Base-by-base conservation (phyloP, 2,329 filamentous ascomycete genomes). In the Nigrospora oryzae region DNA sequence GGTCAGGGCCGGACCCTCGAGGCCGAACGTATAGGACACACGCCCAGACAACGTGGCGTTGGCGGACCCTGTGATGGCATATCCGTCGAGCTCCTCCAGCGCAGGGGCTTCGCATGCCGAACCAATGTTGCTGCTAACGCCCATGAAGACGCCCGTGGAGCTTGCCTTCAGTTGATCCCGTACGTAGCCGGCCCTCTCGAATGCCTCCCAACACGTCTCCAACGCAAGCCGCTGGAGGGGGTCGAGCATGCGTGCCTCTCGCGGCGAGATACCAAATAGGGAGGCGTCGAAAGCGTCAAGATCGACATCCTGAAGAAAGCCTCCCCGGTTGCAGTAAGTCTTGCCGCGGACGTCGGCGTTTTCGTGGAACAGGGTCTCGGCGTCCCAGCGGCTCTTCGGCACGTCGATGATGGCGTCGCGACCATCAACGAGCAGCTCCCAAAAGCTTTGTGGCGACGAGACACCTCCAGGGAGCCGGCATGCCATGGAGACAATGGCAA, bases 331-430 rank as follows among this genome's bases (percentile, higher is more conserved):
- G 37, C 48, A 55, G 40, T 53, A 52, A 5, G 50, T 46, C 16
- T 46, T 34, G 66, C 70, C 47, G 68, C 67, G 48, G 69, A 70
- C 47, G 71, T 52, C 46, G 19, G 51, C 38, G 43, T 52, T 49
- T 1, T 32, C 50, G 10, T 56, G 38, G 7, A 47, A 46, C 32
- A 49, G 13, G 33, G 44, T 43, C 38, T 47, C 44, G 13, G 34
- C 33, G 42, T 59, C 51, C 46, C 61, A 66, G 11, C 64, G 57
- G 17, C 54, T 49, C 4, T 50, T n/a, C 1, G 63, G 58, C 11
- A 63, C 52, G 1, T 63, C 59, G 3, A 44, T 38, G 2, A 49
- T 48, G 11, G 59, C 53, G 32, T 59, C 56, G n/a, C 50, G 47
- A n/a, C 56, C 57, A 16, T 49, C 39, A 36, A 55, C 38, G 12